A percentile compares a stretch with the other conserved stretches of the same genome.
Conservation (phyloP, 2,329 filamentous ascomycete species). For the Sphaerulina musiva region DNA sequence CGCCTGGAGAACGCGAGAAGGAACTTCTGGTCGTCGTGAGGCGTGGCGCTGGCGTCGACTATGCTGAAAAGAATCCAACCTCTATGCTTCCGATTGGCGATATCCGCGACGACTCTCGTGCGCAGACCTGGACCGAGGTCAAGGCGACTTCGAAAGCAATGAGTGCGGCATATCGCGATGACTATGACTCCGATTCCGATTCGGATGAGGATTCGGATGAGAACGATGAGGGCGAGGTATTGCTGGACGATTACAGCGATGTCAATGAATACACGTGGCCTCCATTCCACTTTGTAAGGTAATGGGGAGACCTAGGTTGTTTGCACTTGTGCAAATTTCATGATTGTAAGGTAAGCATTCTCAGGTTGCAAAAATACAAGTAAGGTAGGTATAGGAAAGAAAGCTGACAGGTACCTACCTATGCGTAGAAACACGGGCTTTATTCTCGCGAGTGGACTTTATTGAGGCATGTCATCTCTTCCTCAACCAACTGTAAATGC, state of each 20-base stretch:
- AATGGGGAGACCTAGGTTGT: background rate
- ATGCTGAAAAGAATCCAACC: conserved; percentile 7
- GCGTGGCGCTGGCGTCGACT: conserved; percentile 11
- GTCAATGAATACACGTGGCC: background rate
- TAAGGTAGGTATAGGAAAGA: too few species aligned
- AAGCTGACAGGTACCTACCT: too few species aligned
- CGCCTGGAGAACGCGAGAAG: conserved; percentile 8
- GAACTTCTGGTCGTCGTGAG: conserved; percentile 14
- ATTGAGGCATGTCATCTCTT: too few species aligned
- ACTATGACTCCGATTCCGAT: background rate
- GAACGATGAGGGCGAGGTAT: background rate
- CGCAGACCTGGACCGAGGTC: conserved; percentile 6
- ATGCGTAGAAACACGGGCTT: too few species aligned
- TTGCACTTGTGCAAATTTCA: too few species aligned
- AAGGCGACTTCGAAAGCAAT: conserved; percentile 4
- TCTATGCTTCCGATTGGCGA: conserved; percentile 1
- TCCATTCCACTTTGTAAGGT: conserved; percentile 4
- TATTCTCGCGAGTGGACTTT: too few species aligned
- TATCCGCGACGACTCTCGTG: conserved; percentile 4
- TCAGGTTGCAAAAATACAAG: too few species aligned
- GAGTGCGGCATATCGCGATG: background rate
- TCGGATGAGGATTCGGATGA: background rate
- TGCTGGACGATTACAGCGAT: conserved; percentile 6
- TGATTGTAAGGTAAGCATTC: too few species aligned
- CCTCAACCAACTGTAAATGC: too few species aligned